Conservation (phyloP, 176 grass and related monocot species). For the Oryza glaberrima region DNA sequence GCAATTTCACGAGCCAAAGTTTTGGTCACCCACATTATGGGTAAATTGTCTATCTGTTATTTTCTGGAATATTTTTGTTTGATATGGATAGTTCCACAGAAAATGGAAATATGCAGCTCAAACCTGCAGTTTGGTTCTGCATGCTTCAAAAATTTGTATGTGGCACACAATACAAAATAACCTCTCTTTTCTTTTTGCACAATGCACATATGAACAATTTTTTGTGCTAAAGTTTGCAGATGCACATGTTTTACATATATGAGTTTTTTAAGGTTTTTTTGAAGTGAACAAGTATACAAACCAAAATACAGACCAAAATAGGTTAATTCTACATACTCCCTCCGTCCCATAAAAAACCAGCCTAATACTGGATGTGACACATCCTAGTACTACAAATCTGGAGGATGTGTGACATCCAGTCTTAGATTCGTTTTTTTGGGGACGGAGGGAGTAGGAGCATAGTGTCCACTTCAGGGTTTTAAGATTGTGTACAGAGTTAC, state of each 20-base stretch:
- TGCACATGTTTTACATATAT: background rate
- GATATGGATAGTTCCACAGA: constrained; percentile 1
- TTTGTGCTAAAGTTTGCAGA: background rate
- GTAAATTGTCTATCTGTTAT: constrained; percentile 33
- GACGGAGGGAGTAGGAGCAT: background rate
- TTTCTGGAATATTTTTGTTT: constrained; percentile 5
- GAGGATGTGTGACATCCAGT: no score
- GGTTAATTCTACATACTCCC: no score
- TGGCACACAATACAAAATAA: background rate
- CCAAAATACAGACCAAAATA: background rate
- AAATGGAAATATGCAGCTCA: background rate
- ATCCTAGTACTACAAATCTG: no score
- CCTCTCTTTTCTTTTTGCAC: background rate
- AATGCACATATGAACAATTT: background rate
- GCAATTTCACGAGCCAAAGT: constrained; percentile 27
- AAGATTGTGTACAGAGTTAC: background rate
- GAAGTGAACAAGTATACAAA: background rate
- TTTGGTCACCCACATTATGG: background rate
- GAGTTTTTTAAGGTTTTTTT: background rate
- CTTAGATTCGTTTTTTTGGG: no score
- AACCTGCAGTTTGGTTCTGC: background rate
- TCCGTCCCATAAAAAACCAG: no score
- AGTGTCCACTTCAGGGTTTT: background rate
- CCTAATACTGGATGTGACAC: no score
- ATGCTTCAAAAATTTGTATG: background rate